These are phyloP conservation scores for Waltergamsia citrina DNA, from an alignment of 2,329 filamentous ascomycete genomes.

Conservation along the genomic window DNA sequence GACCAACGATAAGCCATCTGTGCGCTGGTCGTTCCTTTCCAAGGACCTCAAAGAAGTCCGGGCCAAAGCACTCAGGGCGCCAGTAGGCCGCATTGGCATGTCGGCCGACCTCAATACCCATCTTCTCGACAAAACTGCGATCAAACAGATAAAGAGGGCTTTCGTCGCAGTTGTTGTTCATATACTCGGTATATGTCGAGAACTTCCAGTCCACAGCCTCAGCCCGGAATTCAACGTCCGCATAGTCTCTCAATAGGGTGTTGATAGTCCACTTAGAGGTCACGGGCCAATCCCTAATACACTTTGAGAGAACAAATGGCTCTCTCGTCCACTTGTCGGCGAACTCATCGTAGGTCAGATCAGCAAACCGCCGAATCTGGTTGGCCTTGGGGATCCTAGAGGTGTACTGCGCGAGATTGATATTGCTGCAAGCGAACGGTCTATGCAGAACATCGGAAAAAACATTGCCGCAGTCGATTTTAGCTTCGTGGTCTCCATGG, in stretches of 20 bases:
- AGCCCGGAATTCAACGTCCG: conserved; percentile 65
- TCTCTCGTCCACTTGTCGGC: conserved; percentile 64
- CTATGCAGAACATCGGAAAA: conserved; percentile 88
- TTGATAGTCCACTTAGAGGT: conserved; percentile 66
- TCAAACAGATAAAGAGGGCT: conserved; percentile 92
- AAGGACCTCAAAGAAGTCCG: conserved; percentile 76
- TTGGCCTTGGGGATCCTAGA: conserved; percentile 65
- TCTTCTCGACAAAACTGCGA: conserved; percentile 77
- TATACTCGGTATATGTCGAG: conserved; percentile 71
- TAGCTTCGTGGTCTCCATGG: conserved; percentile 38
- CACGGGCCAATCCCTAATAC: conserved; percentile 74
- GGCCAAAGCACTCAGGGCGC: conserved; percentile 74
- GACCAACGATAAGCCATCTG: conserved; percentile 88
- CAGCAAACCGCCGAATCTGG: conserved; percentile 57
- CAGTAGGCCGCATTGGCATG: conserved; percentile 52
- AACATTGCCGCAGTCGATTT: conserved; percentile 64
- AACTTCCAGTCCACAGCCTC: conserved; percentile 92
- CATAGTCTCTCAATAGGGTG: conserved; percentile 54
- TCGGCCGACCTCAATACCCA: conserved; percentile 55
- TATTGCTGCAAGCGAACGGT: conserved; percentile 81
- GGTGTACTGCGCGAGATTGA: conserved; percentile 56
- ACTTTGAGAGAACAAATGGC: conserved; percentile 80
- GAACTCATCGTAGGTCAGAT: conserved; percentile 67
- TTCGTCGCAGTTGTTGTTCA: conserved; percentile 72
- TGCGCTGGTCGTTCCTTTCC: conserved; percentile 73